phyloP scores from a whole-genome alignment of 169 alveolate species.

The Babesia gibsoni region DNA sequence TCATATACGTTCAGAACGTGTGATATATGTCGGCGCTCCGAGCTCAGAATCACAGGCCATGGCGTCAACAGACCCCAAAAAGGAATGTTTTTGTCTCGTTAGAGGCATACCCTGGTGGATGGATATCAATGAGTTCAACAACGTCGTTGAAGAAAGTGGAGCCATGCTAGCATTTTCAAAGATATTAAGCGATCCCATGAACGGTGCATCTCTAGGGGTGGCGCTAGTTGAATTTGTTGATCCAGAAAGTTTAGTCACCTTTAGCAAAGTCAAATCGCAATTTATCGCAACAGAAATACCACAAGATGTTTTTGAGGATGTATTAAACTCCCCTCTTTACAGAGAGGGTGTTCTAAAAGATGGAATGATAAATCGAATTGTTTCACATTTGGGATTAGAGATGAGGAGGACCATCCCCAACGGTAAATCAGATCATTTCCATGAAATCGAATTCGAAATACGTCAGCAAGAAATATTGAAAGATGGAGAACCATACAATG shows the following conservation, averaged over 20 bases:
- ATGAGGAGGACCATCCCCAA: not conserved
- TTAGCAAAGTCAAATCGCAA: slow-evolving; percentile 19
- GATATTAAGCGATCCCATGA: slow-evolving; percentile 30
- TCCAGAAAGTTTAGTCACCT: not conserved
- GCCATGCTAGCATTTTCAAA: slow-evolving; percentile 25
- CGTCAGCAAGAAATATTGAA: slow-evolving; percentile 48
- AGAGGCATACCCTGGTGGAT: slow-evolving; percentile 53
- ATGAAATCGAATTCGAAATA: slow-evolving; percentile 57
- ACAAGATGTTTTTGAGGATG: slow-evolving; percentile 17
- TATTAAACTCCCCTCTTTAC: slow-evolving; percentile 16
- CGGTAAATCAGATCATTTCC: not conserved
- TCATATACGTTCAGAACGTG: slow-evolving; percentile 32
- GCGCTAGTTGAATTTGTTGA: slow-evolving; percentile 54
- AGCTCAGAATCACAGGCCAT: slow-evolving; percentile 32
- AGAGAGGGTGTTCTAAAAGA: slow-evolving; percentile 41
- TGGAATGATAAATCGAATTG: slow-evolving; percentile 4
- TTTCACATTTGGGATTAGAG: slow-evolving; percentile 7
- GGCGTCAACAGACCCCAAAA: slow-evolving; percentile 35
- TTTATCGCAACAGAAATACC: slow-evolving; percentile 14
- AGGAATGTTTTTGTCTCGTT: slow-evolving; percentile 48
- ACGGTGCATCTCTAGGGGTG: slow-evolving; percentile 44
- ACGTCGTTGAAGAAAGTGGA: slow-evolving; percentile 4
- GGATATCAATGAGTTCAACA: slow-evolving; percentile 38
- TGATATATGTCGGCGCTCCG: slow-evolving; percentile 58
- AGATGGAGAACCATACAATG: slow-evolving; percentile 41